Evolutionary conservation across 2,329 filamentous ascomycete genomes (phyloP), one percentile per base, ranked within the genome.

Genomic region (Fusarium sp.): DNA sequence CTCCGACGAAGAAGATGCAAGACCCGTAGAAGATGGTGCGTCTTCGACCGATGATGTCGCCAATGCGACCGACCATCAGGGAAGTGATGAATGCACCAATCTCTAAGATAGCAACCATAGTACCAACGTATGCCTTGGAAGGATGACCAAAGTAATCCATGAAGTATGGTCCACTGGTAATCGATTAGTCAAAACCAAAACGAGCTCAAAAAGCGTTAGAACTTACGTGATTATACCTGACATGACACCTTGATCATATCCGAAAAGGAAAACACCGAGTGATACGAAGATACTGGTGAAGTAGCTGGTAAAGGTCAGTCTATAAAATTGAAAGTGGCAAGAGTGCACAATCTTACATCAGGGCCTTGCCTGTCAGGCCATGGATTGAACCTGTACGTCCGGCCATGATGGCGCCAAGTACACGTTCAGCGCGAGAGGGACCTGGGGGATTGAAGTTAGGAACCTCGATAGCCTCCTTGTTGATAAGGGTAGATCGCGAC

Each of bases 21-120:
- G 96, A 97, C 14, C 96, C 96, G 81, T 97, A 98, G 18, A 98
- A 85, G 75, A 99, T 98, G 12, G 96, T 98, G 80, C 88, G 93
- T 72, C 95, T 90, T 70, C 96, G 91, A 63, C 96, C 96, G 71
- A 98, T 94, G 64, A 98, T 89, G 81, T 99, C 96, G 75, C 96
- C 96, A 65, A 98, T 90, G 71, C 92, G 91, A 56, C 96, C 96
- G 41, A 98, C 94, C 36, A 92, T 83, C 17, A 99, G 84, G 3
- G 96, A 98, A 26, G 96, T 93, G 78, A 97, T 92, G 72, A 99
- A 93, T 42, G 96, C 96, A 68, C 96, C 96, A 60, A 98, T 87
- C 84, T 98, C 96, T 67, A 99, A 89, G 78, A 99, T 98, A 75
- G 96, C 96, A 66, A 99, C 96, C 92, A 98, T 98, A 35, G 95